These are phyloP conservation scores for Sisymbrium altissimum DNA, from an alignment of 345 rosid species.

Conservation along the genomic window DNA sequence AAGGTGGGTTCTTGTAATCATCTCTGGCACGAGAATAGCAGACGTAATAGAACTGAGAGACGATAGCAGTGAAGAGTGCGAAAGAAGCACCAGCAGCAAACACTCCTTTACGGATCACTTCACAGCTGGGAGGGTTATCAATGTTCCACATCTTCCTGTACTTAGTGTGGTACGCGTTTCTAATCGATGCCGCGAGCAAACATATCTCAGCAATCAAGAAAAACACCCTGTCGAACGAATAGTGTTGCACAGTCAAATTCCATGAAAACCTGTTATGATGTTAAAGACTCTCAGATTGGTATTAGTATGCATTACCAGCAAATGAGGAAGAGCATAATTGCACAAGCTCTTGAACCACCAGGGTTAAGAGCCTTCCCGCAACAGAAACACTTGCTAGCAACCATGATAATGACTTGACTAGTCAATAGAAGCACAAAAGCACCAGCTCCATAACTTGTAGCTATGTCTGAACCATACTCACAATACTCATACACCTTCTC, in stretches of 20 bases:
- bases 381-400: slow-evolving; percentile 81
- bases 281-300: neutral
- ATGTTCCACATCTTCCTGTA: slow-evolving; percentile 40
- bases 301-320: slow-evolving; percentile 55
- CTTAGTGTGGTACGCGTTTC: slow-evolving; percentile 86
- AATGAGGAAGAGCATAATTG: slow-evolving; percentile 70
- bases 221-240: slow-evolving; percentile 52
- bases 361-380: slow-evolving; percentile 84
- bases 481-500: slow-evolving; percentile 59
- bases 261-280: neutral
- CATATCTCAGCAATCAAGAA: slow-evolving; percentile 82
- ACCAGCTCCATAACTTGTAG: slow-evolving; percentile 89
- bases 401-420: slow-evolving; percentile 75
- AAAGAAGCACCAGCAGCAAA: slow-evolving; percentile 95
- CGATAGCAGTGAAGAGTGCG: slow-evolving; percentile 66
- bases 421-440: slow-evolving; percentile 74
- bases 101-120: slow-evolving; percentile 72
- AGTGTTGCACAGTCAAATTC: neutral
- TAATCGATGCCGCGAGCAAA: slow-evolving; percentile 78
- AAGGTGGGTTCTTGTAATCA: slow-evolving; percentile 30
- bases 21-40: slow-evolving; percentile 62
- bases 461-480: slow-evolving; percentile 76
- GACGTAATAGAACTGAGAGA: slow-evolving; percentile 75
- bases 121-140: slow-evolving; percentile 43
- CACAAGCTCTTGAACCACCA: slow-evolving; percentile 86